Conservation (phyloP, 2,329 filamentous ascomycete species). For the Cladosporium oxysporum region DNA sequence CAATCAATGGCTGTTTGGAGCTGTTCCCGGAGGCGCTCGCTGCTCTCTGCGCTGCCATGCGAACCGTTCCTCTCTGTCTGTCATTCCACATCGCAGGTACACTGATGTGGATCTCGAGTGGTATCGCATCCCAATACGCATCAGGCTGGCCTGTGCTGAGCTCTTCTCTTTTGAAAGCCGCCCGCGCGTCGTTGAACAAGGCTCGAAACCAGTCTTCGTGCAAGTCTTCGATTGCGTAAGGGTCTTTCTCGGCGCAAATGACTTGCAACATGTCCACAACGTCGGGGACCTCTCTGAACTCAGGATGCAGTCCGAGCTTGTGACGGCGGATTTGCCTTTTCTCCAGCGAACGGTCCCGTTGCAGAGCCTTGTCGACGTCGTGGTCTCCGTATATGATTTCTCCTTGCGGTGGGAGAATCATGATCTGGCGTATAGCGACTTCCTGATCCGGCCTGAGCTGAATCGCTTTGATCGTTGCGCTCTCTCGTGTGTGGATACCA, state of each 20-base stretch:
- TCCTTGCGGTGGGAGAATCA: neutral
- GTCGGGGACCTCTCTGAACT: neutral
- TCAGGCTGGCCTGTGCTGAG: neutral
- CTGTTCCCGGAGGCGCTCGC: neutral
- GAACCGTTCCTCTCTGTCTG: neutral
- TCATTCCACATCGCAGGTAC: neutral
- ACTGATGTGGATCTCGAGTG: neutral
- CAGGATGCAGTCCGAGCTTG: neutral
- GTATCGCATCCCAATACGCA: neutral
- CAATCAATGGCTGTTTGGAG: neutral
- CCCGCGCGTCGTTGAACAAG: neutral
- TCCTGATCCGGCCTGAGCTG: neutral
- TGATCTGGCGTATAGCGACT: neutral
- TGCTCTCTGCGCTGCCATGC: neutral
- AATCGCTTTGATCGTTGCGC: neutral
- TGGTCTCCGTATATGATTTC: neutral
- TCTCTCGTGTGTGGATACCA: neutral
- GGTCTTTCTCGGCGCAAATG: neutral
- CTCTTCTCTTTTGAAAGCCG: neutral
- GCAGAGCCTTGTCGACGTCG: neutral
- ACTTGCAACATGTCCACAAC: neutral
- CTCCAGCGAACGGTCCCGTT: neutral
- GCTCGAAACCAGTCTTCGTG: neutral
- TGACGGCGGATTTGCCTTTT: neutral
- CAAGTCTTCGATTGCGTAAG: neutral